Percentiles rank a stretch among this genome's conserved stretches.
phyloP scores from a whole-genome alignment of 768 basidiomycete genomes.

The Amanita molliuscula region DNA sequence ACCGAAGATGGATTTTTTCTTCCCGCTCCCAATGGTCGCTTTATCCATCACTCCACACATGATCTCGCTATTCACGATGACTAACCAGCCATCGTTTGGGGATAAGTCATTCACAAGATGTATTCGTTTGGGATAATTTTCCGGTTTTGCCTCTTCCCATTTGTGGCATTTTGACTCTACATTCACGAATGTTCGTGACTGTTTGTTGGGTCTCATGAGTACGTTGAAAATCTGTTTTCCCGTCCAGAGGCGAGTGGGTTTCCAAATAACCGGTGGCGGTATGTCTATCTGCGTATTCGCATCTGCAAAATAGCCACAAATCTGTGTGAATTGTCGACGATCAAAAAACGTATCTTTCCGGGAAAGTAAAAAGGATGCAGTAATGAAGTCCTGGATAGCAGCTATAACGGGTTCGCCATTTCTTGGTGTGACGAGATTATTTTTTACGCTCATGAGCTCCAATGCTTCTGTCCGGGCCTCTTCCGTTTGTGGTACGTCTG shows the following conservation, averaged over 20 bases:
- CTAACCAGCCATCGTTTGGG: slow-evolving; percentile 96
- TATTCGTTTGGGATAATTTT: slow-evolving; percentile 49
- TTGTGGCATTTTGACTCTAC: slow-evolving; percentile 95
- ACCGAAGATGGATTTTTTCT: slow-evolving; percentile 99
- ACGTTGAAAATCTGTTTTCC: slow-evolving; percentile 99
- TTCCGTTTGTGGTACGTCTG: slow-evolving; percentile 98
- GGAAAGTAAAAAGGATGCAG: slow-evolving; percentile 92
- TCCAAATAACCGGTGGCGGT: slow-evolving; percentile 90
- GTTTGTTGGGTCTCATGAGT: slow-evolving; percentile 88
- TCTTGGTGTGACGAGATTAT: slow-evolving; percentile 94
- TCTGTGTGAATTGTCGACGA: slow-evolving; percentile 90
- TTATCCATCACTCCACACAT: slow-evolving; percentile 99
- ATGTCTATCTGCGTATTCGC: slow-evolving; percentile 90
- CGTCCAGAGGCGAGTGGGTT: slow-evolving; percentile 90
- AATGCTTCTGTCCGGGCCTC: slow-evolving; percentile 96
- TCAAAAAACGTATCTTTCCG: slow-evolving; percentile 90
- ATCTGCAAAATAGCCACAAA: slow-evolving; percentile 90
- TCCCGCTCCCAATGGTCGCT: slow-evolving; percentile 92
- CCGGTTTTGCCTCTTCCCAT: slow-evolving; percentile 60
- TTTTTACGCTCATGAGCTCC: slow-evolving; percentile 94
- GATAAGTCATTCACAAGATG: slow-evolving; percentile 73
- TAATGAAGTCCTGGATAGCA: slow-evolving; percentile 99
- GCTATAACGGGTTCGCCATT: slow-evolving; percentile 99
- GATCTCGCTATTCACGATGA: slow-evolving; percentile 94
- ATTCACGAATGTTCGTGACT: slow-evolving; percentile 79